Percentiles rank a stretch among this genome's conserved stretches.
phyloP scores from a whole-genome alignment of 1,139 yeast species.

The Cylindricascospora bacillispora region DNA sequence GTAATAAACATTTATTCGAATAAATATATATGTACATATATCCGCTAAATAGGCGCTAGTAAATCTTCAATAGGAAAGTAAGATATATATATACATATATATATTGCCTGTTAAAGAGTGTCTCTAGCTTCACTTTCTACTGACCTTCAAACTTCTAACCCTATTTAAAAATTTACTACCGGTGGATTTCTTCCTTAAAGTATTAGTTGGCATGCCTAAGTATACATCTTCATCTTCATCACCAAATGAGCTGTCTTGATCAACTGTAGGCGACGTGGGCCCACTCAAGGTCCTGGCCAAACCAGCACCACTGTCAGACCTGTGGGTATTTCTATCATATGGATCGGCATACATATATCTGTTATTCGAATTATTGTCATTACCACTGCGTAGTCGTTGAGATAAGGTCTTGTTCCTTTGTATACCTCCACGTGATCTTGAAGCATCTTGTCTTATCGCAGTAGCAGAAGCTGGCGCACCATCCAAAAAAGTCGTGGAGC shows the following conservation, averaged over 20 bases:
- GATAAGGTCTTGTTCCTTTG: slow-evolving; percentile 67
- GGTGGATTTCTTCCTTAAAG: slow-evolving; percentile 24
- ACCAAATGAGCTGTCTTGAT: slow-evolving; percentile 2
- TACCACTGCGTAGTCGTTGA: slow-evolving; percentile 34
- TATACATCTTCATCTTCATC: slow-evolving; percentile 29
- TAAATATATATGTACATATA: neutral
- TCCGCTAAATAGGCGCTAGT: neutral
- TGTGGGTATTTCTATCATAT: slow-evolving; percentile 2
- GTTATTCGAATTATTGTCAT: slow-evolving; percentile 3
- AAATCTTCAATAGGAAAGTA: slow-evolving; percentile 1
- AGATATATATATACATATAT: too few relatives aligned
- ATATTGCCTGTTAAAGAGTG: neutral
- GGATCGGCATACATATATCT: slow-evolving; percentile 5
- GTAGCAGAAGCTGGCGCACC: slow-evolving; percentile 85
- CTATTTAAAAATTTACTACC: slow-evolving; percentile 55
- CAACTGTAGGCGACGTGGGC: neutral
- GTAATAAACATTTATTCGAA: too few relatives aligned
- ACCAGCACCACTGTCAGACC: neutral
- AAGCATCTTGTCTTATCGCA: slow-evolving; percentile 30
- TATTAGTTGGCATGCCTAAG: slow-evolving; percentile 18
- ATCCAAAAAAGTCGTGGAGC: slow-evolving; percentile 83
- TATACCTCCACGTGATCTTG: slow-evolving; percentile 29
- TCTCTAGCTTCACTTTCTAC: slow-evolving; percentile 27
- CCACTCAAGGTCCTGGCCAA: slow-evolving; percentile 3
- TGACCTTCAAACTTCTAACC: slow-evolving; percentile 78